phyloP scores from a whole-genome alignment of 306 rosid species.

The Inga oerstediana region DNA sequence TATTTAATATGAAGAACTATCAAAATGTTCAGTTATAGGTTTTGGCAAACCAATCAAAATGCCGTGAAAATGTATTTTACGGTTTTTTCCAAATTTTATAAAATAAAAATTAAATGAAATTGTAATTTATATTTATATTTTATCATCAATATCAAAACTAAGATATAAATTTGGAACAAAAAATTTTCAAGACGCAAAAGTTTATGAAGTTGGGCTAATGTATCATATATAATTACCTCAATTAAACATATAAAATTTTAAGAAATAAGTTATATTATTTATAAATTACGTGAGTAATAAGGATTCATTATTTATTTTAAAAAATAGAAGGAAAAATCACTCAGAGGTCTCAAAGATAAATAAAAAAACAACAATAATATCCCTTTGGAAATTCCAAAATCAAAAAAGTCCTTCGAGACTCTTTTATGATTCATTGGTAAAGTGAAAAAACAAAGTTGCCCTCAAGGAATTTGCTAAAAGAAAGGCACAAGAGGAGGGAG shows the following conservation, averaged over 20 bases:
- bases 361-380: too few relatives aligned
- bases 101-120: not conserved
- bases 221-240: not conserved
- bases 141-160: too few relatives aligned
- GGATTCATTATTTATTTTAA: not conserved
- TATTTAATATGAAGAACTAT: not conserved
- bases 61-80: not conserved
- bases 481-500: too few relatives aligned
- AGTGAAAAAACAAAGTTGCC: too few relatives aligned
- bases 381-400: too few relatives aligned
- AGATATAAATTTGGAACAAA: not conserved
- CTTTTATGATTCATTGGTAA: too few relatives aligned
- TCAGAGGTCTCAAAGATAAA: too few relatives aligned
- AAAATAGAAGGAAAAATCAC: too few relatives aligned
- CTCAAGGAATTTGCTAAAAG: too few relatives aligned
- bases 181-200: not conserved
- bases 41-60: not conserved
- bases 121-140: too few relatives aligned
- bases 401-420: too few relatives aligned
- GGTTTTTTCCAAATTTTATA: not conserved
- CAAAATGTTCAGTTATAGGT: not conserved
- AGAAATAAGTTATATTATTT: not conserved
- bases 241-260: not conserved
- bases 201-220: not conserved
- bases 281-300: not conserved